Conservation (phyloP, 805 yeast species). For the Kodamaea jinghongensis region DNA sequence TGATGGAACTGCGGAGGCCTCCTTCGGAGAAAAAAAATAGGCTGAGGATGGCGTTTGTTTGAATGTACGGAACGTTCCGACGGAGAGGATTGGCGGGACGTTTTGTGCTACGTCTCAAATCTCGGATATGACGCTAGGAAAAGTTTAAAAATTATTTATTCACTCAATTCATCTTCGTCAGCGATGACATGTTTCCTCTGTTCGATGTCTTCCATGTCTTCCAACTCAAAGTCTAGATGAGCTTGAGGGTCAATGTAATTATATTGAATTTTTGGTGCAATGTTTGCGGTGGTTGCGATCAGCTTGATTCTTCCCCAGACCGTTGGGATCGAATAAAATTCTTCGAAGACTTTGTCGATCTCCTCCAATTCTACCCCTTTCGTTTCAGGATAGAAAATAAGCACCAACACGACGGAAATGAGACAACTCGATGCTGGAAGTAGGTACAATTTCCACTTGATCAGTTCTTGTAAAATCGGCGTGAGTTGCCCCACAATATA, state of each 20-base stretch:
- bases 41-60: too few species aligned
- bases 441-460: conserved; percentile 42
- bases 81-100: too few species aligned
- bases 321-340: conserved; percentile 25
- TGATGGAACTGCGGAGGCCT: too few species aligned
- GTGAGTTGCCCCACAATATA: conserved; percentile 46
- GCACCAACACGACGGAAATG: conserved; percentile 33
- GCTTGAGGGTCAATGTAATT: neutral
- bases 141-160: too few species aligned
- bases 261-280: neutral
- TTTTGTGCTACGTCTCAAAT: too few species aligned
- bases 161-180: too few species aligned
- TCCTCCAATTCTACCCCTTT: conserved; percentile 45
- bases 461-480: conserved; percentile 38
- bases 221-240: conserved; percentile 6
- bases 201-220: conserved; percentile 2
- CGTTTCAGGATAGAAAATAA: conserved; percentile 41
- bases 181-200: neutral
- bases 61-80: too few species aligned
- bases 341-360: conserved; percentile 37
- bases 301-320: conserved; percentile 13
- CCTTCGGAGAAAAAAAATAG: too few species aligned
- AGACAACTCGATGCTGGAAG: conserved; percentile 40
- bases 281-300: conserved; percentile 2
- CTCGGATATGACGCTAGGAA: too few species aligned